These are phyloP conservation scores for Pogostemon cablin DNA, from an alignment of 257 asterid genomes.

Conservation along the genomic window DNA sequence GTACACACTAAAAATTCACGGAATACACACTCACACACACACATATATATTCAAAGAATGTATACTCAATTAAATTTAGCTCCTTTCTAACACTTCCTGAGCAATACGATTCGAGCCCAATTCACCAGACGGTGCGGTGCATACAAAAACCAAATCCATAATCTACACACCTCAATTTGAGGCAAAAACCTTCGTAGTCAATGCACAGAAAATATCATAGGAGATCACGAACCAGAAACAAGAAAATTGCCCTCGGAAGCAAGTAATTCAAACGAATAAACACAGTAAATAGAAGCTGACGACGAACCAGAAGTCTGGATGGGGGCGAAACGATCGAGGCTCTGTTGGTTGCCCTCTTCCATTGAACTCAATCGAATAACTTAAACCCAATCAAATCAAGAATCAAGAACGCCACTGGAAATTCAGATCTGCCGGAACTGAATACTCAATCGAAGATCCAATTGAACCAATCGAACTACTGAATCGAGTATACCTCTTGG, in stretches of 20 bases:
- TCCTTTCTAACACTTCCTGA: constrained; percentile 20
- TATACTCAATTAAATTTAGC: background rate
- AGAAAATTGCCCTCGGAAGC: constrained; percentile 16
- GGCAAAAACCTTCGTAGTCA: constrained; percentile 10
- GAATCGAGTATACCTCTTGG: constrained; percentile 27
- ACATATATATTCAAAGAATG: background rate
- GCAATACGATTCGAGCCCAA: constrained; percentile 3
- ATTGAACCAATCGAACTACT: constrained; percentile 31
- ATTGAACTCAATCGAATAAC: constrained; percentile 43
- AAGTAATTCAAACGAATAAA: constrained; percentile 14
- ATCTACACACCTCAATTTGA: background rate
- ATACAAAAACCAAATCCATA: background rate
- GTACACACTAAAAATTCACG: constrained; percentile 16
- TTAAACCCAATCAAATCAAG: constrained; percentile 38
- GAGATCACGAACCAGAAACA: background rate
- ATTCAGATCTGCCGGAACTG: constrained; percentile 50
- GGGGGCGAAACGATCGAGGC: constrained; percentile 69
- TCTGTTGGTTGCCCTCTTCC: constrained; percentile 68
- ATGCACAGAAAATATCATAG: constrained; percentile 4
- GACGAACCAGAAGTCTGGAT: constrained; percentile 64
- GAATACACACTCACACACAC: background rate
- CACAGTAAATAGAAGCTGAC: constrained; percentile 26
- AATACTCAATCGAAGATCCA: constrained; percentile 42
- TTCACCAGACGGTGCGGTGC: constrained; percentile 27
- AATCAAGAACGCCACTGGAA: constrained; percentile 26